Base-by-base conservation (phyloP, 1,284 basidiomycete species). In the Vanrija pseudolonga region DNA sequence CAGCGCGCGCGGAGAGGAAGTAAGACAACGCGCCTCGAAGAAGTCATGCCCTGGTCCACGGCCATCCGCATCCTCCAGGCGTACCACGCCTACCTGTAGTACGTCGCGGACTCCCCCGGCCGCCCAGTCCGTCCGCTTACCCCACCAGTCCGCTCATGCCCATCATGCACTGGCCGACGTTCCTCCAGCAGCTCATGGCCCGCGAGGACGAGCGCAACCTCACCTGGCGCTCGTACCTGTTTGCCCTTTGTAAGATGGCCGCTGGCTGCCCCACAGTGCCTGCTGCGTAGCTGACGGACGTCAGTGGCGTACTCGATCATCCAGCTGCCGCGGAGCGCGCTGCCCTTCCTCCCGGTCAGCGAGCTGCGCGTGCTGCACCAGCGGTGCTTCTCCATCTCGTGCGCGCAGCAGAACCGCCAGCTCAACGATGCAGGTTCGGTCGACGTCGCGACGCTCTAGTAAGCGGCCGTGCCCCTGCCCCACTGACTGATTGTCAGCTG, bases 111-210 rank as follows among this genome's bases (percentile, higher is more conserved):
- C n/a, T n/a, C n/a, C n/a, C n/a, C n/a, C n/a, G n/a, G n/a, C n/a
- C 7, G 19, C 15, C 14, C 1, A n/a, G 4, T 12, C 18, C 23
- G 40, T 3, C 40, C 9, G 24, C 41, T 17, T 20, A 14, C 11
- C 36, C 43, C n/a, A 44, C 17, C 47, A 65, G 63, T 44, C 61
- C 66, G 0, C 49, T 68, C n/a, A 54, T 68, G 51, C 64, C 66
- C 2, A 52, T 68, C 41, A 57, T 66, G 32, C 66, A 68, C 40
- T 68, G 66, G 66, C 66, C 66, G 14, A 63, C 62, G 4, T 66
- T 66, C 47, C 61, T 61, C 1, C 66, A 68, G 50, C 61, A 64
- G 40, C 56, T 68, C 22, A 51, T 66, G 9, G 58, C 62, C 15
- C 45, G 66, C 15, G 59, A 62, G 20, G 66, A 68, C 37, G 59